Percentiles rank a stretch among this genome's conserved stretches.
phyloP scores from a whole-genome alignment of 2,329 filamentous ascomycete species.

The Fusarium sp. region DNA sequence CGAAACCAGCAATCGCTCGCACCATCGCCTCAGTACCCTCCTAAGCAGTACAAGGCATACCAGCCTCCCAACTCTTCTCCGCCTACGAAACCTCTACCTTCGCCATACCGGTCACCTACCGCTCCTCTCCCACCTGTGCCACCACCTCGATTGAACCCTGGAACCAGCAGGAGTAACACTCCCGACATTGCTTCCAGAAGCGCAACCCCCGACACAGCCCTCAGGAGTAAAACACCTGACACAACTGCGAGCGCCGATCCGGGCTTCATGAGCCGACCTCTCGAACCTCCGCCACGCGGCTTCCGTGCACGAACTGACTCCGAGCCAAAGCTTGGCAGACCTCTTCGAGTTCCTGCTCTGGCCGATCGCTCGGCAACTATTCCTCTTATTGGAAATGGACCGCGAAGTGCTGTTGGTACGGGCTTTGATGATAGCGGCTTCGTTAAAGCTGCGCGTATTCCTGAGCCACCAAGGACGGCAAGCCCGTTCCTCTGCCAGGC shows the following conservation, averaged over 20 bases:
- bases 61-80: constrained; percentile 29
- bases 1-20: constrained; percentile 4
- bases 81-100: constrained; percentile 28
- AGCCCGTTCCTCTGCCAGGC: constrained; percentile 43
- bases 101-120: constrained; percentile 28
- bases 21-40: constrained; percentile 17
- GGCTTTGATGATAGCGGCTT: constrained; percentile 40
- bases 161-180: constrained; percentile 6
- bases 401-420: constrained; percentile 42
- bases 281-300: constrained; percentile 45
- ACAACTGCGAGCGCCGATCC: constrained; percentile 7
- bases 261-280: constrained; percentile 40
- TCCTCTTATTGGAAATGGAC: constrained; percentile 10
- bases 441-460: constrained; percentile 27
- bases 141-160: constrained; percentile 27
- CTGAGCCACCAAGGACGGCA: constrained; percentile 33
- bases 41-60: constrained; percentile 34
- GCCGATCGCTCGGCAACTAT: constrained; percentile 30
- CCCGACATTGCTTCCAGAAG: not conserved
- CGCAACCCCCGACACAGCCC: not conserved
- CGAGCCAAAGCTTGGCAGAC: constrained; percentile 39
- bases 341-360: constrained; percentile 42
- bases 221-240: constrained; percentile 17
- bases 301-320: constrained; percentile 46
- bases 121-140: constrained; percentile 28